Evolutionary conservation across 768 basidiomycete species (phyloP), one percentile per base, ranked within the genome.

Genomic region (Butyriboletus loyo): DNA sequence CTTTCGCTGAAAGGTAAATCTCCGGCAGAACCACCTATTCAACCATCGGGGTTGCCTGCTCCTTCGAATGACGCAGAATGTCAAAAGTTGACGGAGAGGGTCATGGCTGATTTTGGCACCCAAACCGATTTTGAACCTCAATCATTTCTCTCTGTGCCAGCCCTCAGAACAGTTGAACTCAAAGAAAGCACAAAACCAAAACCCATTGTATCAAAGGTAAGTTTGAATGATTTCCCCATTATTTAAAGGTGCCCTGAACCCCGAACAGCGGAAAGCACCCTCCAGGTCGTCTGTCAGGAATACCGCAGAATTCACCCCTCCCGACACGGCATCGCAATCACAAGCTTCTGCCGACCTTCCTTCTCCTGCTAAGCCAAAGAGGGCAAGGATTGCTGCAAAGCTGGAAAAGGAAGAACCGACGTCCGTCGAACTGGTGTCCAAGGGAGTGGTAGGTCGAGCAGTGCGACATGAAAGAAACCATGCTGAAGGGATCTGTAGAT

Each of bases 351-450:
- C 28, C 14, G 66, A 64, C 10, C 52, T 59, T 46, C 38, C 65
- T 34, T 60, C 66, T 42, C 57, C 62, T 30, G 59, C 62, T 39
- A 71, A 53, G 36, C 56, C 68, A 22, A 70, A 70, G 65, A 66
- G 59, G 37, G 57, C 69, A 47, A 72, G 58, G 58, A 47, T 60
- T 42, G 15, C 49, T 25, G n/a, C 56, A n/a, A 72, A 68, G 44
- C 46, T 64, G 34, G 68, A 69, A 54, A 63, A 45, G 31, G 62
- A 61, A 46, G 68, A 62, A 24, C 41, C 50, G 22, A 49, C 36
- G n/a, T 54, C 46, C 22, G 7, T 52, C 6, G 58, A 52, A 45
- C 30, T 19, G 14, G 13, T 56, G 21, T 25, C 50, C 19, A 53
- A n/a, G 40, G 51, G 45, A 7, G 46, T 30, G 50, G 68, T 70